Evolutionary conservation across 2,329 filamentous ascomycete genomes (phyloP), one percentile per base, ranked within the genome.

Genomic region (Lasiodiplodia theobromae): DNA sequence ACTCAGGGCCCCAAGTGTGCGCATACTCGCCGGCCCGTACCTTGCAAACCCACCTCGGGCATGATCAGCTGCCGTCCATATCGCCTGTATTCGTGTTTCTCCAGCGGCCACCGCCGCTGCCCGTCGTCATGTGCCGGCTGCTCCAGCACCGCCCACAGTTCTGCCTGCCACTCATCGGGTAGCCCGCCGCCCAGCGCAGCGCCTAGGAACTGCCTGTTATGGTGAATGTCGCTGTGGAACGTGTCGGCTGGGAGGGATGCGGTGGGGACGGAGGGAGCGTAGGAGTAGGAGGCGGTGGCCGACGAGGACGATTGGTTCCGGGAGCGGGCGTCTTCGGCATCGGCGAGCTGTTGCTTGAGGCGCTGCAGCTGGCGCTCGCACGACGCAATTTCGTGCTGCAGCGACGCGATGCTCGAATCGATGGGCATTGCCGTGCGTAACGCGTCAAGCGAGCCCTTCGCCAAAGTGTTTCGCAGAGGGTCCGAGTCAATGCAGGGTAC

Each of bases 1-100:
- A 53, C 18, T 34, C 34, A 12, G 14, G n/a, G 10, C 31, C 23
- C 18, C 44, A 34, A 16, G 34, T 60, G 21, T 6, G 12, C 6
- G 38, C 44, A 47, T 47, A 51, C 23, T 12, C 12, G 16, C 11
- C 31, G 2, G 18, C 18, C n/a, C 38, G 34, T 60, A 92, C 92
- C 93, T 78, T 89, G 84, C 0, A 97, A 83, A 0, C 94, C 94
- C 70, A 97, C 85, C 68, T 91, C 88, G 0, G 93, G 91, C 70
- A 97, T 88, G 71, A 98, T 94, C 83, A 98, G 90, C 81, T 97
- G 95, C 49, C 95, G 86, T 8, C 93, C 94, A 82, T 98, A 98
- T 70, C 94, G 87, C 71, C 88, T 88, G 78, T 97, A 97, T 74
- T 97, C 94, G 5, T 91, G 87, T 18, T 84, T 81, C 4, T 82